phyloP scores from a whole-genome alignment of 495 filamentous ascomycete genomes.

The Xylaria castorea region DNA sequence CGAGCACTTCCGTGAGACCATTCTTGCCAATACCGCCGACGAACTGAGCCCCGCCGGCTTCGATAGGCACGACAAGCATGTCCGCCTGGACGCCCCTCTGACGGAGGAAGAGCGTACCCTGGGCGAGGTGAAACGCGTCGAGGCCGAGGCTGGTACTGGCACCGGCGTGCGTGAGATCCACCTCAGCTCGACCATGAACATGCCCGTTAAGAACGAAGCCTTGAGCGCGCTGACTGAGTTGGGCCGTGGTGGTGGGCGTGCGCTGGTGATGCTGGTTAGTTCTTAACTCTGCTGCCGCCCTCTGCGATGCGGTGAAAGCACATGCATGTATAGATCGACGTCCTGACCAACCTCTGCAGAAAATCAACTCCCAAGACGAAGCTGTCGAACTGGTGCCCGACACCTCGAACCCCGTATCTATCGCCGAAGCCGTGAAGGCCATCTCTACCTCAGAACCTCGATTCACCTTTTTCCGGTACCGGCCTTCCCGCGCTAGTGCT shows the following conservation, averaged over 20 bases:
- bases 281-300: slow-evolving; percentile 4
- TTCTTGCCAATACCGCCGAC: slow-evolving; percentile 77
- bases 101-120: slow-evolving; percentile 86
- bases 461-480: slow-evolving; percentile 87
- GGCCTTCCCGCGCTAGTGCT: slow-evolving; percentile 52
- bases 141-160: slow-evolving; percentile 78
- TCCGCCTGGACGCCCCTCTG: slow-evolving; percentile 73
- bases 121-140: slow-evolving; percentile 76
- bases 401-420: slow-evolving; percentile 51
- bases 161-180: slow-evolving; percentile 67
- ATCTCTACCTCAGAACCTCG: slow-evolving; percentile 86
- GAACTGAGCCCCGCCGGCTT: slow-evolving; percentile 78
- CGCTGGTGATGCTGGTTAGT: slow-evolving; percentile 82
- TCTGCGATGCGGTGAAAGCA: neutral
- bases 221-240: slow-evolving; percentile 68
- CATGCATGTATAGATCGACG: neutral
- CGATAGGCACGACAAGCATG: slow-evolving; percentile 73
- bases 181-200: slow-evolving; percentile 64
- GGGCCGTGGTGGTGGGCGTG: slow-evolving; percentile 54
- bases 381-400: slow-evolving; percentile 73
- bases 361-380: slow-evolving; percentile 79
- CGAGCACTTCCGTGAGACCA: slow-evolving; percentile 81
- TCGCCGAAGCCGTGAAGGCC: slow-evolving; percentile 58
- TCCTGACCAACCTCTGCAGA: slow-evolving; percentile 46
- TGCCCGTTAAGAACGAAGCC: slow-evolving; percentile 73